Evolutionary conservation across 2,329 filamentous ascomycete genomes (phyloP), one percentile per base, ranked within the genome.

Genomic region (Phoma sp.): DNA sequence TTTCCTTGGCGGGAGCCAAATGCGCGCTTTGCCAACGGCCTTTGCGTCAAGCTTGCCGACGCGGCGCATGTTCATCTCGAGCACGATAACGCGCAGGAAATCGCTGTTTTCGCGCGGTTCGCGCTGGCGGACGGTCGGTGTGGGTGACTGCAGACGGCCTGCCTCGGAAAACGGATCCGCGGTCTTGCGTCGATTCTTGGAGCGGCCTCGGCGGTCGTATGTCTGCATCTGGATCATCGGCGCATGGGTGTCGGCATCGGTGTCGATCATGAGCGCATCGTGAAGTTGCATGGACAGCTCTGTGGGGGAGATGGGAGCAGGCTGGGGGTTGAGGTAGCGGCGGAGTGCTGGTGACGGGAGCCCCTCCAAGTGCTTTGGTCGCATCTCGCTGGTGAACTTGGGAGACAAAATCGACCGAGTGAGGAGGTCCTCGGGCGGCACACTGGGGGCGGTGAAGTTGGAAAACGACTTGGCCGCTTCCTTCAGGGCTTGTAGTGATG

Each of bases 11-110:
- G 85, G 85, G 37, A 87, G 71, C 83, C 84, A 87, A 55, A 87
- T 79, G 50, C 79, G 80, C 21, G 85, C 85, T 58, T 80, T 78
- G 17, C 84, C 83, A 14, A 81, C 77, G 20, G 74, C 74, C 47
- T 82, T 81, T 36, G 82, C 75, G 56, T 84, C 83, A 37, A 88
- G 75, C 73, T 88, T 88, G 49, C 85, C 85, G 56, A 78, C 78
- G 36, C 85, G 80, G 30, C 85, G 80, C 85, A 88, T 88, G 68
- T 87, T 87, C 84, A 87, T 87, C 72, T 88, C 85, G 40, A 87
- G 76, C 10, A 87, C 85, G 14, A 87, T 84, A 59, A 87, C 81
- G 29, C 85, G 81, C 39, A 88, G 72, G 67, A 88, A 88, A 64
- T 87, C 81, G 59, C 81, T 78, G 68, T 88, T 88, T 65, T 88